Base-by-base conservation (phyloP, 78 protist genomes). In the Dictyostelium intermedium region DNA sequence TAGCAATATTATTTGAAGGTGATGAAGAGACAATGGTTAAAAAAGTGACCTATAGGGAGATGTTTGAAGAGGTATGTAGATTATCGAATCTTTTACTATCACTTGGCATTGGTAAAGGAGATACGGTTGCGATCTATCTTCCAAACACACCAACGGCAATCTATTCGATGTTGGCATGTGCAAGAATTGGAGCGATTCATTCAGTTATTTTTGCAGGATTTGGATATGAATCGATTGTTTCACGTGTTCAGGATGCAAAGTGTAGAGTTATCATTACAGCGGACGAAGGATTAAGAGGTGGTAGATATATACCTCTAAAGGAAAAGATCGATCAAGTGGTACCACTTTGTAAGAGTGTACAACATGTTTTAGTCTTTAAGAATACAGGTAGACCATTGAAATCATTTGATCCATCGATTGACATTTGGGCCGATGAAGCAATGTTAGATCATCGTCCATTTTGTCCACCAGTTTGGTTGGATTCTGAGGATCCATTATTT, bases 101-200 rank as follows among this genome's bases (percentile, higher is more conserved):
- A 27, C 23, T 83, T 20, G 98, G 98, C 0, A 96, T 97, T 25
- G 39, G 87, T 27, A 96, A 96, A 66, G 99, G 99, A 23, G 99
- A 98, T 73, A 85, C 96, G 5, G 99, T 98, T 16, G 91, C 96
- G 30, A 96, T 98, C 56, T 98, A 98, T 92, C 63, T 98, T 96
- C 98, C 99, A 60, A 98, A 97, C 92, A 82, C 97, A 50, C 97
- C 97, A 79, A 94, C 81, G 34, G 95, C 96, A 6, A 95, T 95
- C 30, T 79, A 93, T 41, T 91, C 98, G 27, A 98, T 98, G 99
- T 97, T 98, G 45, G 99, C 99, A 37, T 98, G 99, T 61, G 99
- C 99, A n/a, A 92, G 99, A 34, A 96, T 98, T 34, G 99, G 99
- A 39, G 99, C 99, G 0, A 60, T 98, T n/a, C 99, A 94, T 56